A percentile compares a stretch with the other conserved stretches of the same genome.
Conservation (phyloP, 116 monocot species). For the Phalaenopsis hybrid region DNA sequence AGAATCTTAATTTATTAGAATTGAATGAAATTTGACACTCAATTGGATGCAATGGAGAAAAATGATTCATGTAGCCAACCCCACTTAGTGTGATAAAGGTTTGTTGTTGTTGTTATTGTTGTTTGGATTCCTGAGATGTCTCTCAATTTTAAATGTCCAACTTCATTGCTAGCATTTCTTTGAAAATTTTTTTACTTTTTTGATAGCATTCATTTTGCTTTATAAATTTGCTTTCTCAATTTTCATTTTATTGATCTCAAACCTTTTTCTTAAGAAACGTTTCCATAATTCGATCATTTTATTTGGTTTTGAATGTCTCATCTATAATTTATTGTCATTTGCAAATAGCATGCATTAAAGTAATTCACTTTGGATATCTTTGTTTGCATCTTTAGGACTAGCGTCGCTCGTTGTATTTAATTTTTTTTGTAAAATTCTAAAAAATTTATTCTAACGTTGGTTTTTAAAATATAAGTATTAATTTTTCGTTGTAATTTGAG, state of each 20-base stretch:
- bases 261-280: not conserved
- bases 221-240: not conserved
- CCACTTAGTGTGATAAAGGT: too few species aligned
- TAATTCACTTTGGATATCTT: not conserved
- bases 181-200: not conserved
- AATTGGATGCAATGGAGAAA: too few species aligned
- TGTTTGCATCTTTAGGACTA: not conserved
- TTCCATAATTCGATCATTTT: not conserved
- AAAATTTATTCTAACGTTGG: too few species aligned
- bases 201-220: not conserved
- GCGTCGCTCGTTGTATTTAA: too few species aligned
- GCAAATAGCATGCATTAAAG: not conserved
- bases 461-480: not conserved
- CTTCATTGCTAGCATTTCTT: not conserved
- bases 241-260: not conserved
- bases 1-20: too few species aligned
- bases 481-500: not conserved
- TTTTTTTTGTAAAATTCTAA: too few species aligned
- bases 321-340: not conserved
- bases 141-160: not conserved
- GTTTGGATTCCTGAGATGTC: not conserved
- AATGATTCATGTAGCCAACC: too few species aligned
- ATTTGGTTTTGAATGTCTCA: not conserved
- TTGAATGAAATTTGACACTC: too few species aligned
- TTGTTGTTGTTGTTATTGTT: too few species aligned